Evolutionary conservation across 2,329 filamentous ascomycete species (phyloP), one percentile per base, ranked within the genome.

Genomic region (Nigrospora sphaerica): DNA sequence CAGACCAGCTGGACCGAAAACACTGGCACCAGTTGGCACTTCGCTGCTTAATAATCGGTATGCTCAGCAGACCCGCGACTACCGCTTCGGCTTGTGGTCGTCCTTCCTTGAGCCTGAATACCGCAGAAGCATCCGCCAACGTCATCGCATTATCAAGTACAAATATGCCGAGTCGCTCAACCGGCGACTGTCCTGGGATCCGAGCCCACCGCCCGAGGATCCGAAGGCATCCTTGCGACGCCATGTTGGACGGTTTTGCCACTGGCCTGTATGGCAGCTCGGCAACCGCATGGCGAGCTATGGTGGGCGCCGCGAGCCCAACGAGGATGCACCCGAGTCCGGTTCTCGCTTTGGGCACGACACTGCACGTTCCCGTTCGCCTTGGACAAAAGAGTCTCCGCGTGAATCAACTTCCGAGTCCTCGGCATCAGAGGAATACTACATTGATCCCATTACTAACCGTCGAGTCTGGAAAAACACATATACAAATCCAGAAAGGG

Each of bases 391-490:
- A 28, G 23, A 28, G 2, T 28, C 23, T 9, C 23, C 23, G 23
- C 5, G 7, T 28, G 5, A 28, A 28, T 28, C 23, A 28, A 9
- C 23, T 28, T 6, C 23, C 10, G 23, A 9, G 23, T 10, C 23
- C 23, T 28, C 23, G 23, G 10, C 23, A 28, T 5, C 23, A 28
- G 23, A 28, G 23, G 23, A 28, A 28, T 28, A 28, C 7, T 28
- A 7, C 23, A 28, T 28, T 38, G 78, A 82, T 47, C 78, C 78
- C 3, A 80, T 82, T 48, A 80, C 77, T 14, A 81, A 81, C 50
- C 71, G 76, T 32, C 77, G 71, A 49, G 67, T 77, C 4, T 48
- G 56, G 16, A 68, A 56, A 49, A 48, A 49, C 45, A 52, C 52
- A 2, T 43, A 50, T n/a, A 47, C 49, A 12, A 44, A 45, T 12